Percentiles rank a stretch among this genome's conserved stretches.
Conservation (phyloP, 257 asterid genomes). For the Jacaranda mimosifolia region DNA sequence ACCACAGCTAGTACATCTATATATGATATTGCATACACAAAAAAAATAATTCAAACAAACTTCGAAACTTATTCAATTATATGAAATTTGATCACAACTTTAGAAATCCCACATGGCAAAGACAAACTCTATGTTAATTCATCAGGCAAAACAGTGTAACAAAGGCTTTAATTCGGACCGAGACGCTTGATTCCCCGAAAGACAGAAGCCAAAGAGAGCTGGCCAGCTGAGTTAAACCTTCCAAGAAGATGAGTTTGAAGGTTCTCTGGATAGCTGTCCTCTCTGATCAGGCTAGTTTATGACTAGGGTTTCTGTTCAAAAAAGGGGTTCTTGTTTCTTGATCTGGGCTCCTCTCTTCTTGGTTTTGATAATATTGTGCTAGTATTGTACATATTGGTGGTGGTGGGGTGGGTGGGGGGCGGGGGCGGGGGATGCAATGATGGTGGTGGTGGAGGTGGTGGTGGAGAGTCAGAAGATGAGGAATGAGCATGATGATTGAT, state of each 20-base stretch:
- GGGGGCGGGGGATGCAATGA: conserved; percentile 36
- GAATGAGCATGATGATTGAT: conserved; percentile 49
- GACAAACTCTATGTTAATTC: neutral
- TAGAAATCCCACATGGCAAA: conserved; percentile 23
- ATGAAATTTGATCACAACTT: conserved; percentile 26
- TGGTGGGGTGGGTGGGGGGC: conserved; percentile 30
- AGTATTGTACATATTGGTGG: conserved; percentile 18
- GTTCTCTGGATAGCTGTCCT: conserved; percentile 30
- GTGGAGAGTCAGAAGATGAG: conserved; percentile 42
- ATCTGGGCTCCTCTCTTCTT: conserved; percentile 25
- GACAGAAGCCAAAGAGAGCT: conserved; percentile 15
- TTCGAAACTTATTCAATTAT: conserved; percentile 15
- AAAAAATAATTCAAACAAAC: conserved; percentile 8
- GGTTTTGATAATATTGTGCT: neutral
- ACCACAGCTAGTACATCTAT: neutral
- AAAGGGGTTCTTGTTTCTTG: conserved; percentile 22
- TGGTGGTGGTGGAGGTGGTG: conserved; percentile 44
- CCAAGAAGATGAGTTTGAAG: conserved; percentile 3
- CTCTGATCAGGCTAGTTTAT: conserved; percentile 31
- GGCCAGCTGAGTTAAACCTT: conserved; percentile 24
- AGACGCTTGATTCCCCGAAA: conserved; percentile 57
- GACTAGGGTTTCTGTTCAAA: conserved; percentile 30
- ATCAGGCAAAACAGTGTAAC: neutral
- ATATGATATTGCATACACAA: neutral
- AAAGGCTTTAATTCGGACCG: conserved; percentile 49